These are phyloP conservation scores for Alternaria novae-zelandiae DNA, from an alignment of 2,329 filamentous ascomycete genomes.

Conservation along the genomic window DNA sequence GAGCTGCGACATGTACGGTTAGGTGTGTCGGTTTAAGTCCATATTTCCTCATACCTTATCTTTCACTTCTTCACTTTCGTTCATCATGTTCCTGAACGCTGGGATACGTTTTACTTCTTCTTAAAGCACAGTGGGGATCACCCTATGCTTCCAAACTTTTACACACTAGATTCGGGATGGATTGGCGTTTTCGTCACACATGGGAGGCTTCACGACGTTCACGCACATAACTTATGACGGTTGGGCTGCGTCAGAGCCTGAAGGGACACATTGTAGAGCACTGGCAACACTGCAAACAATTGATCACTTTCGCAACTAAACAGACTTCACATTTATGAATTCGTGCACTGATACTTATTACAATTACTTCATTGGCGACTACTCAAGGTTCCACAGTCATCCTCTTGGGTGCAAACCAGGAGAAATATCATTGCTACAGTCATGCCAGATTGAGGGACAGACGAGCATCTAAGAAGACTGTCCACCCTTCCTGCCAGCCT, in stretches of 20 bases:
- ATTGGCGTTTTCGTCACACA: not conserved
- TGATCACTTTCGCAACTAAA: not conserved
- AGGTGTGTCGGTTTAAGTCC: not conserved
- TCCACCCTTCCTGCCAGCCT: conserved; percentile 63
- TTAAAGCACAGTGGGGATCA: not conserved
- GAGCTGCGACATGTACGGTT: conserved; percentile 35
- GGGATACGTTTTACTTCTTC: conserved; percentile 3
- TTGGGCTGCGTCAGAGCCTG: not conserved
- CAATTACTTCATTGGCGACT: not conserved
- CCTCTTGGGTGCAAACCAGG: not conserved
- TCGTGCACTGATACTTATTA: not conserved
- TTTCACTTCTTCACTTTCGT: conserved; percentile 12
- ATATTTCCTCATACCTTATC: conserved; percentile 8
- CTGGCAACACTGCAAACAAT: not conserved
- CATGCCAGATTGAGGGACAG: not conserved
- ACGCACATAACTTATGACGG: conserved; percentile 1
- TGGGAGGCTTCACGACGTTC: not conserved
- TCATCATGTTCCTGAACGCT: conserved; percentile 17
- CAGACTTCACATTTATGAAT: not conserved
- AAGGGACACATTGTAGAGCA: not conserved
- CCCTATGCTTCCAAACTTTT: not conserved
- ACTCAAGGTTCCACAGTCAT: not conserved
- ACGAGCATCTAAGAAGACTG: conserved; percentile 2
- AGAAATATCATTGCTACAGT: not conserved
- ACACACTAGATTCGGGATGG: not conserved